A percentile compares a stretch with the other conserved stretches of the same genome.
Evolutionary conservation across 2,329 filamentous ascomycete genomes (phyloP).

Genomic region (Aspergillus aculeatinus): DNA sequence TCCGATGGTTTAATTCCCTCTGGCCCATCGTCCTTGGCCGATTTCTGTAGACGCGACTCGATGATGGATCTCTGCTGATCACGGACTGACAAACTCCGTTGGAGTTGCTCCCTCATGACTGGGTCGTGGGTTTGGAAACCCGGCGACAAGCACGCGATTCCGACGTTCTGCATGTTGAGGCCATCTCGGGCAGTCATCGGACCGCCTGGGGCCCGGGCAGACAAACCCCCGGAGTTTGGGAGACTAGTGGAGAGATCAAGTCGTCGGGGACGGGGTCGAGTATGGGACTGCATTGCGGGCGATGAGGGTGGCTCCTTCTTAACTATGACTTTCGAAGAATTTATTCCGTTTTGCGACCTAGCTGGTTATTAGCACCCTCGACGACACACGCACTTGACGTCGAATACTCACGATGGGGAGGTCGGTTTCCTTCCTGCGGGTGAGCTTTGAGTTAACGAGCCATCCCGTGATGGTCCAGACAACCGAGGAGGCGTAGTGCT

Average conservation of each 20-base stretch:
- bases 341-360: constrained; percentile 46
- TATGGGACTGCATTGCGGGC: constrained; percentile 68
- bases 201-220: constrained; percentile 66
- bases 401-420: constrained; percentile 50
- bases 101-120: constrained; percentile 91
- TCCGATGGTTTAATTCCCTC: constrained; percentile 58
- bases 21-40: constrained; percentile 72
- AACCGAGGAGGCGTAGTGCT: constrained; percentile 36
- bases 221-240: constrained; percentile 47
- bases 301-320: constrained; percentile 91
- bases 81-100: constrained; percentile 87
- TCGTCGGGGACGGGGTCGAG: constrained; percentile 50
- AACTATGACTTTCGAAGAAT: constrained; percentile 78
- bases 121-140: constrained; percentile 96
- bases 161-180: constrained; percentile 85
- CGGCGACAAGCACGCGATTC: constrained; percentile 88
- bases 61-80: constrained; percentile 96
- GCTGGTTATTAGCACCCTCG: constrained; percentile 15
- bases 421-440: constrained; percentile 40
- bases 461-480: constrained; percentile 36
- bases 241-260: constrained; percentile 47
- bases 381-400: background rate
- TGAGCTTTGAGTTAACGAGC: constrained; percentile 31
- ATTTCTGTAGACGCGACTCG: constrained; percentile 84
- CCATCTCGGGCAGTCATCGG: constrained; percentile 75